phyloP scores from a whole-genome alignment of 805 yeast species.

The Ogataea ramenticola region DNA sequence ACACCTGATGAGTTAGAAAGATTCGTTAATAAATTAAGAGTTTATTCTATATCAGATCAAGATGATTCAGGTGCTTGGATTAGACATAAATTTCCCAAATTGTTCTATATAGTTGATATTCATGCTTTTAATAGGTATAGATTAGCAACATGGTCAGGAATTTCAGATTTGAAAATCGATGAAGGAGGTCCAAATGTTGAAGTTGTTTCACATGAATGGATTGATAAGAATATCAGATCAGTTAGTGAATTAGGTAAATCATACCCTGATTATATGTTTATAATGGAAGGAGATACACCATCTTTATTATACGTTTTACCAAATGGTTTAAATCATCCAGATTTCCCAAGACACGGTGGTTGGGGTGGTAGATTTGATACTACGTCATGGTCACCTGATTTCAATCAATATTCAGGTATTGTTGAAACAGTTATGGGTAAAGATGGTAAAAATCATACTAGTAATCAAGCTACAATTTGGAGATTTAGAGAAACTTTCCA shows the following conservation, averaged over 20 bases:
- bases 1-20: conserved; percentile 6
- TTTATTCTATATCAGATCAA: conserved; percentile 27
- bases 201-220: conserved; percentile 21
- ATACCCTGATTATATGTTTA: conserved; percentile 18
- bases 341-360: conserved; percentile 25
- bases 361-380: conserved; percentile 28
- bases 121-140: conserved; percentile 25
- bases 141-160: conserved; percentile 24
- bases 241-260: conserved; percentile 22
- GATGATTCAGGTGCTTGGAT: conserved; percentile 28
- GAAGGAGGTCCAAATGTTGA: conserved; percentile 20
- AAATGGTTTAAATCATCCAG: conserved; percentile 24
- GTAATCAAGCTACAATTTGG: conserved; percentile 26
- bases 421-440: conserved; percentile 17
- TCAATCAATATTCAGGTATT: conserved; percentile 18
- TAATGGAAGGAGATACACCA: conserved; percentile 28
- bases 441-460: conserved; percentile 10
- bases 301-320: conserved; percentile 20
- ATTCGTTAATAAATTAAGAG: conserved; percentile 14
- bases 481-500: conserved; percentile 27
- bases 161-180: conserved; percentile 22
- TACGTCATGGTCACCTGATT: conserved; percentile 14
- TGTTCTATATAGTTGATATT: conserved; percentile 20
- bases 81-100: conserved; percentile 18
- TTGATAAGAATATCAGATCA: conserved; percentile 13